Percentiles rank a stretch among this genome's conserved stretches.
Evolutionary conservation across 2,329 filamentous ascomycete species (phyloP).

Genomic region (Hymenoscyphus salicellus): DNA sequence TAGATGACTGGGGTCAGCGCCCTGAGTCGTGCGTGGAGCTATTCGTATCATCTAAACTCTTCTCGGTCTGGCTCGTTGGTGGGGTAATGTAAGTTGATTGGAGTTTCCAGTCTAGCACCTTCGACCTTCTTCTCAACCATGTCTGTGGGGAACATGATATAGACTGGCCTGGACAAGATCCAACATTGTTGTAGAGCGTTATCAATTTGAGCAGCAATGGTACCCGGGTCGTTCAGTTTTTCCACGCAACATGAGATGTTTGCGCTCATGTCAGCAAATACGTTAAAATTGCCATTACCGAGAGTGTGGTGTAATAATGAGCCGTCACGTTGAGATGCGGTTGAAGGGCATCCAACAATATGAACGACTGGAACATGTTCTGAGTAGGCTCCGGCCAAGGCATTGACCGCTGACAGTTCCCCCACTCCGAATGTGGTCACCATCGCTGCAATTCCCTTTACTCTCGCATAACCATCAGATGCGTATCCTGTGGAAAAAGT

Average conservation of each 20-base stretch:
- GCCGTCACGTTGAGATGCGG: slow-evolving; percentile 45
- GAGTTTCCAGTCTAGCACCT: slow-evolving; percentile 65
- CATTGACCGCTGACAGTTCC: slow-evolving; percentile 71
- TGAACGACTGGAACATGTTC: slow-evolving; percentile 69
- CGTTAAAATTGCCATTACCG: slow-evolving; percentile 76
- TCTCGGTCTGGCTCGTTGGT: slow-evolving; percentile 69
- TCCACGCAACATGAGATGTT: slow-evolving; percentile 67
- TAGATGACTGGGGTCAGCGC: too few species aligned
- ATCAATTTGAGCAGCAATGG: slow-evolving; percentile 74
- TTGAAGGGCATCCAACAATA: slow-evolving; percentile 55
- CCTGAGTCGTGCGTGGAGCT: too few species aligned
- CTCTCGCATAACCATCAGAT: slow-evolving; percentile 74
- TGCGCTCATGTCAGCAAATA: slow-evolving; percentile 75
- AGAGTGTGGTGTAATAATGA: slow-evolving; percentile 66
- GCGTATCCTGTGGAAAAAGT: slow-evolving; percentile 57
- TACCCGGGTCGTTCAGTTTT: slow-evolving; percentile 65
- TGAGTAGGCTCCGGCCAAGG: slow-evolving; percentile 69
- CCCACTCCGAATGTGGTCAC: slow-evolving; percentile 76
- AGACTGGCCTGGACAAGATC: slow-evolving; percentile 72
- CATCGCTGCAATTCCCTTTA: slow-evolving; percentile 67
- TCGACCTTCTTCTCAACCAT: slow-evolving; percentile 75
- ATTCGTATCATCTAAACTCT: too few species aligned
- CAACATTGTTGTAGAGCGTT: slow-evolving; percentile 72
- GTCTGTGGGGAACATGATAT: slow-evolving; percentile 79
- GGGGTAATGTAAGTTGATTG: slow-evolving; percentile 64